Conservation (phyloP, 768 basidiomycete species). For the Macrolepiota fuliginosa region DNA sequence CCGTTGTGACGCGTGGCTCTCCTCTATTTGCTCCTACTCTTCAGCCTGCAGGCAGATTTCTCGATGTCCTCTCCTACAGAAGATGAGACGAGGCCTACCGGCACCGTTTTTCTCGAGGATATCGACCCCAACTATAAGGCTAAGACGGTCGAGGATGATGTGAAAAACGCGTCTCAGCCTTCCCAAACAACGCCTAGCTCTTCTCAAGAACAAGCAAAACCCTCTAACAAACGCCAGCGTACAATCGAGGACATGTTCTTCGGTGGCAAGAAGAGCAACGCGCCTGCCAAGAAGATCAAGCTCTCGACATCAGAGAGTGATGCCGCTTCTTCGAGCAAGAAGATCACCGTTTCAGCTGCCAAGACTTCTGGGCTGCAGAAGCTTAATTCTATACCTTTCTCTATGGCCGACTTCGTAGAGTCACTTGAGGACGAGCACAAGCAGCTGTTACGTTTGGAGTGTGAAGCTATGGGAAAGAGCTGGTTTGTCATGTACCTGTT, state of each 20-base stretch:
- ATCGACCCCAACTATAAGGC: conserved; percentile 25
- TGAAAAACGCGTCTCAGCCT: neutral
- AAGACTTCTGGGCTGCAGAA: conserved; percentile 23
- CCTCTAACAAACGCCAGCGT: conserved; percentile 51
- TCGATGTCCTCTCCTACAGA: conserved; percentile 7
- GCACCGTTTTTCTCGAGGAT: conserved; percentile 49
- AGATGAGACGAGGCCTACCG: conserved; percentile 13
- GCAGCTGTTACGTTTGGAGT: conserved; percentile 62
- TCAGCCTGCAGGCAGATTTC: conserved; percentile 8
- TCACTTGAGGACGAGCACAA: conserved; percentile 58
- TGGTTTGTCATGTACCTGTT: conserved; percentile 44
- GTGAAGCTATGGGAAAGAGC: conserved; percentile 69
- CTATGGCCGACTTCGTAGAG: conserved; percentile 47
- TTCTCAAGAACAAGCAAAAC: conserved; percentile 7
- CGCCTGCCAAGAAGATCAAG: conserved; percentile 49
- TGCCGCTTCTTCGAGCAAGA: neutral
- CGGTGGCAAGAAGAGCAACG: conserved; percentile 24
- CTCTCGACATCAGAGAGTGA: conserved; percentile 21
- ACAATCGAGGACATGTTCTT: conserved; percentile 67
- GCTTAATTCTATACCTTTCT: conserved; percentile 72
- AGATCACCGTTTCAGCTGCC: conserved; percentile 1
- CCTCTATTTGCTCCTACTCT: neutral
- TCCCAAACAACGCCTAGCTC: conserved; percentile 7
- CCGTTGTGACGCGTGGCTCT: neutral
- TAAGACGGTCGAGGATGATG: neutral